Percentiles rank a stretch among this genome's conserved stretches.
These are phyloP conservation scores for Oryza meridionalis DNA, from an alignment of 176 grass and related monocot genomes.

Conservation along the genomic window DNA sequence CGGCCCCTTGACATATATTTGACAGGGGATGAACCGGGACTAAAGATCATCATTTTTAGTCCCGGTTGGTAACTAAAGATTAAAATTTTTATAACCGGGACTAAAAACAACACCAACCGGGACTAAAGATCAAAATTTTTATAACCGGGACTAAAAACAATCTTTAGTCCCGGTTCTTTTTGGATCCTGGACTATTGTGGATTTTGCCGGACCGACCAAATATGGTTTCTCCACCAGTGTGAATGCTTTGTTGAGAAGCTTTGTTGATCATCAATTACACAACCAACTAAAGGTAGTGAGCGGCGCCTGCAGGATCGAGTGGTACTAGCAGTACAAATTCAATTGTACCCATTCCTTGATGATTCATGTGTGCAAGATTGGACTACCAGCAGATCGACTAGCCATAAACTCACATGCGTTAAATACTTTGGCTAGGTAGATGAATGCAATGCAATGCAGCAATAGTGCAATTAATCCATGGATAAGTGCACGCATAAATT, in stretches of 20 bases:
- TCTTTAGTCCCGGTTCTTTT: too few relatives aligned
- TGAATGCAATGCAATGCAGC: not conserved
- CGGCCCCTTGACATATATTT: too few relatives aligned
- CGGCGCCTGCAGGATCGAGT: not conserved
- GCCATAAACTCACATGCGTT: not conserved
- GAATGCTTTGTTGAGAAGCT: slow-evolving; percentile 9
- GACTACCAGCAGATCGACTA: not conserved
- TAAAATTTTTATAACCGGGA: too few relatives aligned
- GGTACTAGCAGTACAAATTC: not conserved
- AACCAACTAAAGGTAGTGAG: not conserved
- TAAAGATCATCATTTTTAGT: too few relatives aligned
- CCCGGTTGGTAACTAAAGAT: too few relatives aligned
- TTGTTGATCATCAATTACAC: not conserved
- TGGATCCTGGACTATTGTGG: too few relatives aligned
- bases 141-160: too few relatives aligned
- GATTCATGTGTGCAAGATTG: not conserved
- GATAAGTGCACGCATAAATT: not conserved
- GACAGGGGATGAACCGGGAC: too few relatives aligned
- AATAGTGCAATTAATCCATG: not conserved
- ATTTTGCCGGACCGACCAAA: too few relatives aligned
- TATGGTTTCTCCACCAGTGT: too few relatives aligned
- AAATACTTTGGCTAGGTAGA: not conserved
- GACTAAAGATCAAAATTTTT: too few relatives aligned
- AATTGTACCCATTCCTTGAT: not conserved
- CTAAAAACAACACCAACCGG: too few relatives aligned